These are phyloP conservation scores for Botrytis fabae DNA, from an alignment of 2,329 filamentous ascomycete species.

Conservation along the genomic window DNA sequence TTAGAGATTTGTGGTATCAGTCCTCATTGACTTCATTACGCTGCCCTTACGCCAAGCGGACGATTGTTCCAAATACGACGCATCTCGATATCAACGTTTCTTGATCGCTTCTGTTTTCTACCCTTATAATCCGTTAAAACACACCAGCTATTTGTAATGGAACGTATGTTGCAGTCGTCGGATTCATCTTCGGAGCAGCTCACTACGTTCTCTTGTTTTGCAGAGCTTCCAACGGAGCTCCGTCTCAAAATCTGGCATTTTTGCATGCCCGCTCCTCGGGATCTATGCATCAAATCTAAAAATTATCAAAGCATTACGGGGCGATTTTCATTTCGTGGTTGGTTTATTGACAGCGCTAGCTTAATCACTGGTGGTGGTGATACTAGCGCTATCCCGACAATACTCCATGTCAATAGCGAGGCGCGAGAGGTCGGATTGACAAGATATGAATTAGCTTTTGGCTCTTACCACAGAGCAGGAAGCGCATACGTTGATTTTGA, in stretches of 20 bases:
- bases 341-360: not conserved
- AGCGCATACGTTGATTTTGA: slow-evolving; percentile 33
- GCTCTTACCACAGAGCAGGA: slow-evolving; percentile 18
- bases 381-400: slow-evolving; percentile 23
- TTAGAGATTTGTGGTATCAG: too few relatives aligned
- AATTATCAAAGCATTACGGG: not conserved
- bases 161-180: not conserved
- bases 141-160: not conserved
- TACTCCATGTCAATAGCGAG: slow-evolving; percentile 32
- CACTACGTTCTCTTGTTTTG: slow-evolving; percentile 30
- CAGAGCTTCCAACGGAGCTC: slow-evolving; percentile 31
- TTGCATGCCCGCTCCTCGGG: not conserved
- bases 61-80: not conserved
- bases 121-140: too few relatives aligned
- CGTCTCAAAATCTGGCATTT: slow-evolving; percentile 34
- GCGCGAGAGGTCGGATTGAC: slow-evolving; percentile 29
- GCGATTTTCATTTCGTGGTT: not conserved
- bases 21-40: too few relatives aligned
- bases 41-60: not conserved
- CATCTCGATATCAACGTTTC: not conserved
- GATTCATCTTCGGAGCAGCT: not conserved
- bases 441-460: slow-evolving; percentile 28
- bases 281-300: not conserved
- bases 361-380: slow-evolving; percentile 8
- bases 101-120: not conserved